Evolutionary conservation across 768 basidiomycete genomes (phyloP), one percentile per base, ranked within the genome.

Genomic region (Gymnopilus dilepis): DNA sequence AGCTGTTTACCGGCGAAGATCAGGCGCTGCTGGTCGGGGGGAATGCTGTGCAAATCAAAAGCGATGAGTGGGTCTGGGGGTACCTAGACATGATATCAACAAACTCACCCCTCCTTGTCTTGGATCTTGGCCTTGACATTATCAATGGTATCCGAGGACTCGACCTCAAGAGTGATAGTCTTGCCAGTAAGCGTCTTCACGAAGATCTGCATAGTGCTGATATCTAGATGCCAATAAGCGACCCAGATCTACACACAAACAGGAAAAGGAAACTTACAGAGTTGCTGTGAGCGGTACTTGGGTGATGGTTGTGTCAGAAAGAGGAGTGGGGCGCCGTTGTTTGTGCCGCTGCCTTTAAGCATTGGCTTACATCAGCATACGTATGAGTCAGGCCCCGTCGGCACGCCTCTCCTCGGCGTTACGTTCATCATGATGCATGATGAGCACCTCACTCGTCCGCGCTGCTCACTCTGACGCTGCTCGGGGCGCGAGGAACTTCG

Each of bases 131-230:
- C 67, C 60, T 68, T 68, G 2, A 68, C 67, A 40, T 68, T 68
- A 21, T 68, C 67, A 30, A 68, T 68, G 6, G 67, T 68, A 56
- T 68, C 67, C 19, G 67, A 68, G 8, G 67, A 68, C 56, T 68
- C 67, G 34, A 68, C 67, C 63, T 68, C 67, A 8, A 68, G 61
- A 19, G 67, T 68, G 45, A 68, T 68, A n/a, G 74, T 72, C 70
- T 89, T 89, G 60, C 88, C 88, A 19, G 88, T 89, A 58, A 89
- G 78, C 2, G 72, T 73, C 69, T 73, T 73, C 41, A 73, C 74
- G 50, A 75, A 75, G 62, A 75, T 75, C 62, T 75, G 74, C 74
- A 75, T 75, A 55, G 65, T 70, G 40, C 40, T n/a, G 52, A 41
- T 26, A 45, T 24, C 42, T 48, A 24, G 34, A 34, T 3, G 21